Evolutionary conservation across 2,329 filamentous ascomycete species (phyloP).

Genomic region (Hypoxylon sp.): DNA sequence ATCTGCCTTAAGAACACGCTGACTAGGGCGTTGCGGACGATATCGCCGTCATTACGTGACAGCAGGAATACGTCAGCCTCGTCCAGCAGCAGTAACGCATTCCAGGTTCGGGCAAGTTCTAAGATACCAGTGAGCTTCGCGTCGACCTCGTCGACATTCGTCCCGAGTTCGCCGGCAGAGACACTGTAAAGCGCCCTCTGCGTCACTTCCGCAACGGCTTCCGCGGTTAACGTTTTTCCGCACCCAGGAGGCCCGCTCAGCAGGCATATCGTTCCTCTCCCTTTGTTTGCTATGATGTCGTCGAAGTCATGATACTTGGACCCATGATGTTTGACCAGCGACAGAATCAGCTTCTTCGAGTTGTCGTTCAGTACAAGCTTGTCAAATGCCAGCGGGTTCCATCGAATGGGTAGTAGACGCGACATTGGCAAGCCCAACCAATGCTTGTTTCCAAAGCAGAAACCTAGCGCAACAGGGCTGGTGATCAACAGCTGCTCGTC

Average conservation of each 20-base stretch:
- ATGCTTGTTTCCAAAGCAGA: background rate
- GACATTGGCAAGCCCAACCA: slow-evolving; percentile 1
- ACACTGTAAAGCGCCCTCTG: slow-evolving; percentile 27
- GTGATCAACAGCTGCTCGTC: background rate
- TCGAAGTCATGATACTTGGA: background rate
- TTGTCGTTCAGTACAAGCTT: background rate
- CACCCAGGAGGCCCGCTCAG: background rate
- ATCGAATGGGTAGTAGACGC: background rate
- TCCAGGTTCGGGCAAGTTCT: slow-evolving; percentile 17
- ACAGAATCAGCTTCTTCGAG: background rate
- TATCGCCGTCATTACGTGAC: slow-evolving; percentile 12
- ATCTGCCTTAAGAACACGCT: slow-evolving; percentile 47
- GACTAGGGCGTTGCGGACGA: slow-evolving; percentile 5
- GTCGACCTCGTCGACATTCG: slow-evolving; percentile 22
- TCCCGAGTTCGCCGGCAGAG: slow-evolving; percentile 31
- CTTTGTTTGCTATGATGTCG: background rate
- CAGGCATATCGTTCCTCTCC: slow-evolving; percentile 4
- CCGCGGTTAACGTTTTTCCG: slow-evolving; percentile 25
- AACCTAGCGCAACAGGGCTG: background rate
- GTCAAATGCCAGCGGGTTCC: background rate
- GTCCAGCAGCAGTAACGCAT: slow-evolving; percentile 26
- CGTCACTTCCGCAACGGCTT: slow-evolving; percentile 22
- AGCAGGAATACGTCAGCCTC: slow-evolving; percentile 27
- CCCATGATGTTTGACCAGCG: background rate
- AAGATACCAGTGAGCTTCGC: slow-evolving; percentile 15